Conservation (phyloP, 1,139 yeast genomes). For the Yamadazyma epiphylla region DNA sequence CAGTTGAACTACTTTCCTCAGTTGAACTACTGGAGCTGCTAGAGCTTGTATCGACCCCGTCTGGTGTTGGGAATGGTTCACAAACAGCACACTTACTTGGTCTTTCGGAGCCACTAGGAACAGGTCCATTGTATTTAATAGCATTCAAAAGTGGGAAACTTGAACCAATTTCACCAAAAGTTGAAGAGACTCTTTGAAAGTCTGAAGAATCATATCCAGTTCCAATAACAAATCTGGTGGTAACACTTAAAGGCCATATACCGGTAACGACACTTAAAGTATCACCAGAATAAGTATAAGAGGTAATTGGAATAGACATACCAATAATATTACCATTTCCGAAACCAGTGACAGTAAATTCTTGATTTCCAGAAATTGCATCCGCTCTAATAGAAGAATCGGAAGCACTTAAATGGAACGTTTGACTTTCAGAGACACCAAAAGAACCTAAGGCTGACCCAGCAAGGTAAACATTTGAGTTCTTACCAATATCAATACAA, state of each 20-base stretch:
- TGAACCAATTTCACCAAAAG: constrained; percentile 7
- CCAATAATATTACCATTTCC: constrained; percentile 28
- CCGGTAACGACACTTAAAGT: constrained; percentile 9
- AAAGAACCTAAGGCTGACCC: constrained; percentile 4
- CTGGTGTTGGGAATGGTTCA: constrained; percentile 8
- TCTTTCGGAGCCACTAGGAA: constrained; percentile 9
- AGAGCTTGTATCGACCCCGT: constrained; percentile 8
- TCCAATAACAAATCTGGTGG: constrained; percentile 17
- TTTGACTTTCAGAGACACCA: constrained; percentile 12
- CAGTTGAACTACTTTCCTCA: constrained; percentile 1
- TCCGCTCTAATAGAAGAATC: constrained; percentile 12
- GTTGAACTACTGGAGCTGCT: constrained; percentile 5
- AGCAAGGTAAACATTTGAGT: constrained; percentile 14
- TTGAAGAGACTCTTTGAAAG: constrained; percentile 2
- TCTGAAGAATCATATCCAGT: constrained; percentile 18
- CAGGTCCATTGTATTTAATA: constrained; percentile 16
- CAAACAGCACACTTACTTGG: constrained; percentile 9
- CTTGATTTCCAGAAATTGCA: constrained; percentile 12
- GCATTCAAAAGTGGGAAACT: constrained; percentile 11
- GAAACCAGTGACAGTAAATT: constrained; percentile 25
- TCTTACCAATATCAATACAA: constrained; percentile 20
- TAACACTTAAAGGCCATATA: constrained; percentile 2
- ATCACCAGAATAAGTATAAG: constrained; percentile 4
- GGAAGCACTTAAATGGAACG: constrained; percentile 12
- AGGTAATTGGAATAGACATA: constrained; percentile 14